Evolutionary conservation across 768 basidiomycete genomes (phyloP), one percentile per base, ranked within the genome.

Genomic region (Peribolospora kevripleyi): DNA sequence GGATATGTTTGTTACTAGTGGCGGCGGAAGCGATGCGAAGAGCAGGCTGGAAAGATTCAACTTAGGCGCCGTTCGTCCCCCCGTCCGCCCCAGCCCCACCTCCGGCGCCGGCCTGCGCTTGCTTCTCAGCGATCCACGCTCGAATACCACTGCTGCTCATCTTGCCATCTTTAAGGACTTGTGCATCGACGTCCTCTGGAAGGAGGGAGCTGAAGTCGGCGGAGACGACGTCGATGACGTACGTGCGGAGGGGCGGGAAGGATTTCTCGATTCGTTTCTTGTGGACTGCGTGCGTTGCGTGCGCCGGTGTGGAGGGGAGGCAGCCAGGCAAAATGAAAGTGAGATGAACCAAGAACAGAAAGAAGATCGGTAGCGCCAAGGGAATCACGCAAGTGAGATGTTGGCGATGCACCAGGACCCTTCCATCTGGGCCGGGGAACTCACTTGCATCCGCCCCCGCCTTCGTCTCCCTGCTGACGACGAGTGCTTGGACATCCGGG

Each of bases 101-200:
- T 25, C 25, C 25, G 25, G 25, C 25, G 25, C 25, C 25, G 25
- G 25, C 51, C 51, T 14, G 13, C 38, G 37, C 39, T 40, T 42
- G 9, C 43, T 51, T 39, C 46, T 54, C 42, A 13, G 62, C 77
- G 58, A 98, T 81, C 87, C 88, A 91, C 60, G 81, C 73, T 47
- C 93, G 73, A 60, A 98, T 91, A 57, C 75, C 83, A 6, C 88
- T 91, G 64, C 87, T 93, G 65, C 93, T 87, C 75, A 97, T 79
- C 72, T 98, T 98, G 39, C 79, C 75, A 59, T 76, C 73, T 64
- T 80, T 81, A 56, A 90, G 67, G 13, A 76, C 74, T 64, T 90
- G 83, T 25, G 74, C 75, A 13, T 48, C 40, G 14, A 45, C 13
- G n/a, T n/a, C 42, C 25, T 37, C 10, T 50, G 51, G 38, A 51